Evolutionary conservation across 495 filamentous ascomycete species (phyloP).

Genomic region (Aspergillus conjunctus): DNA sequence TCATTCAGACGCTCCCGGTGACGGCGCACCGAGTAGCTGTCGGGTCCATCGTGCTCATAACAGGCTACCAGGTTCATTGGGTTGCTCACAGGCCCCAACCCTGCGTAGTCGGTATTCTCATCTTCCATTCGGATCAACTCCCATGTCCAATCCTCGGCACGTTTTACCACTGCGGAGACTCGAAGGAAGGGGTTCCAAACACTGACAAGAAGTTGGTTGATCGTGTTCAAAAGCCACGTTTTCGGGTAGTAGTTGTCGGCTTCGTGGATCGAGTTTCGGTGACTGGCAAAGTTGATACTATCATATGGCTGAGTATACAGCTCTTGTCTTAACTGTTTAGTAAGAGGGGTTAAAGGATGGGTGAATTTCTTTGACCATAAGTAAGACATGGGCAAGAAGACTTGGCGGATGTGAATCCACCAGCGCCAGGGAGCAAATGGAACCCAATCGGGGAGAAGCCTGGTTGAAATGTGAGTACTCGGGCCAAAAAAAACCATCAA

Average conservation of each 20-base stretch:
- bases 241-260: constrained; percentile 94
- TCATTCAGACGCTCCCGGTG: constrained; percentile 83
- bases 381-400: constrained; percentile 90
- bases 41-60: constrained; percentile 80
- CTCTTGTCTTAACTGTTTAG: constrained; percentile 74
- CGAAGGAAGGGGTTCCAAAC: constrained; percentile 78
- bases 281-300: constrained; percentile 70
- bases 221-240: constrained; percentile 71
- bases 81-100: constrained; percentile 85
- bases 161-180: constrained; percentile 53
- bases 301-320: constrained; percentile 80
- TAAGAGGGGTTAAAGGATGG: constrained; percentile 70
- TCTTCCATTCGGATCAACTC: constrained; percentile 86
- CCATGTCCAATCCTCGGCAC: constrained; percentile 75
- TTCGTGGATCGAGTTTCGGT: constrained; percentile 80
- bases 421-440: constrained; percentile 94
- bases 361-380: constrained; percentile 79
- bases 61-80: constrained; percentile 85
- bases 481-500: background rate
- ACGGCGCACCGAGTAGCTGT: constrained; percentile 70
- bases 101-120: constrained; percentile 83
- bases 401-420: constrained; percentile 97
- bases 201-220: constrained; percentile 76
- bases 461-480: constrained; percentile 25
- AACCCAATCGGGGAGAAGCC: constrained; percentile 91